A percentile compares a stretch with the other conserved stretches of the same genome.
Conservation (phyloP, 2,329 filamentous ascomycete species). For the Fusarium domesticum region DNA sequence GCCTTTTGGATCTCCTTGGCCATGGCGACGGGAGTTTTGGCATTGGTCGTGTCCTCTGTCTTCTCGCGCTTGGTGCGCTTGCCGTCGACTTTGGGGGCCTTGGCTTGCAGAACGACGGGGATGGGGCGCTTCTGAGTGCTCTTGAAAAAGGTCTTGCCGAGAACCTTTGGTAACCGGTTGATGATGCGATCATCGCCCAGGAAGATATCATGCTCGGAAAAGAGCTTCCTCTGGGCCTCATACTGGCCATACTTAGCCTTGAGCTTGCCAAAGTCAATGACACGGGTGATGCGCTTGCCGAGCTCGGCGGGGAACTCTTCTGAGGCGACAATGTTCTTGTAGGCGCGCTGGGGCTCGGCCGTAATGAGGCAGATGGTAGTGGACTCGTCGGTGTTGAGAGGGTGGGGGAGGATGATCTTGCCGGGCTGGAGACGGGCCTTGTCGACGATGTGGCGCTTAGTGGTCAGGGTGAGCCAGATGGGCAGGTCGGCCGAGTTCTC, state of each 20-base stretch:
- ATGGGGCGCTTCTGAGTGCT: conserved; percentile 79
- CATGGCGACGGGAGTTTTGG: conserved; percentile 61
- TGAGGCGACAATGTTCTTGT: conserved; percentile 82
- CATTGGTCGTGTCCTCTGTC: conserved; percentile 37
- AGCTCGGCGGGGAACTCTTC: conserved; percentile 67
- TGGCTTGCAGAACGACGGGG: conserved; percentile 67
- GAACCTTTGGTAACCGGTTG: conserved; percentile 66
- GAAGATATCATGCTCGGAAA: conserved; percentile 87
- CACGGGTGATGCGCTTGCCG: conserved; percentile 64
- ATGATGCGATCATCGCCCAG: conserved; percentile 86
- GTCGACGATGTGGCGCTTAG: conserved; percentile 66
- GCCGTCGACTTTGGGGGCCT: conserved; percentile 58
- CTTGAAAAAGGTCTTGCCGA: conserved; percentile 94
- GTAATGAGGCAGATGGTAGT: conserved; percentile 82
- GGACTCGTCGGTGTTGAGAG: conserved; percentile 63
- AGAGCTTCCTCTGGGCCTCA: conserved; percentile 80
- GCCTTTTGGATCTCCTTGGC: conserved; percentile 80
- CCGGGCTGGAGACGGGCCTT: conserved; percentile 77
- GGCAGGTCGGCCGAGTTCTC: conserved; percentile 44
- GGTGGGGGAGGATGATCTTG: conserved; percentile 76
- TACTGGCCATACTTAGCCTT: conserved; percentile 80
- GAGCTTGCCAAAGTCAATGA: conserved; percentile 82
- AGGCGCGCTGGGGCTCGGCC: conserved; percentile 74
- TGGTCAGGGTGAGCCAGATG: conserved; percentile 61
- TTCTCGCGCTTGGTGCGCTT: conserved; percentile 57